Evolutionary conservation across 257 asterid species (phyloP).

Genomic region (Leonotis leonurus): DNA sequence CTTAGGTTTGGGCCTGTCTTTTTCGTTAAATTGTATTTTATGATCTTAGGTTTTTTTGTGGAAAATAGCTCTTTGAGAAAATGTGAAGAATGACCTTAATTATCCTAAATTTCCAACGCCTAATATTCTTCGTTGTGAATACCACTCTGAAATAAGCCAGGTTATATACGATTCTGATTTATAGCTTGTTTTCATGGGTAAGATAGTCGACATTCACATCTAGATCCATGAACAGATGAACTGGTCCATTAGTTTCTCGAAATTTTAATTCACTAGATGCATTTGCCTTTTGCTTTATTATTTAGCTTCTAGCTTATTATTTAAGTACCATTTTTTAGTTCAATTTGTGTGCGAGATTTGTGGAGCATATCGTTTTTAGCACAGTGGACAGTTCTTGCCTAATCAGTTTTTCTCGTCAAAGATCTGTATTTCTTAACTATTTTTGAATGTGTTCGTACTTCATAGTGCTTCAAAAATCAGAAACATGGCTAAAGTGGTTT

Average conservation of each 20-base stretch:
- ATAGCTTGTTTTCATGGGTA: neutral
- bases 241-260: constrained; percentile 8
- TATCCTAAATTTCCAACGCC: too few relatives aligned
- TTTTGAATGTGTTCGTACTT: neutral
- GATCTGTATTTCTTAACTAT: neutral
- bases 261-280: neutral
- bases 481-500: neutral
- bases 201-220: constrained; percentile 9
- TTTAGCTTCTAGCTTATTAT: neutral
- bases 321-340: neutral
- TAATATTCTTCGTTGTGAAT: too few relatives aligned
- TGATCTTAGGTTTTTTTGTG: too few relatives aligned
- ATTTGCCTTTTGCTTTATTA: neutral
- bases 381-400: too few relatives aligned
- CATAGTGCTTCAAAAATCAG: too few relatives aligned
- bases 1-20: neutral
- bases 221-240: constrained; percentile 9
- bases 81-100: too few relatives aligned
- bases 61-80: too few relatives aligned
- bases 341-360: neutral
- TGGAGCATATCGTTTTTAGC: too few relatives aligned
- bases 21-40: constrained; percentile 5
- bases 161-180: neutral
- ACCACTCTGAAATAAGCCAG: constrained; percentile 3
- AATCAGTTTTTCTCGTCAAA: neutral